Base-by-base conservation (phyloP, 768 basidiomycete species). In the Rubroboletus pulcherrimus region DNA sequence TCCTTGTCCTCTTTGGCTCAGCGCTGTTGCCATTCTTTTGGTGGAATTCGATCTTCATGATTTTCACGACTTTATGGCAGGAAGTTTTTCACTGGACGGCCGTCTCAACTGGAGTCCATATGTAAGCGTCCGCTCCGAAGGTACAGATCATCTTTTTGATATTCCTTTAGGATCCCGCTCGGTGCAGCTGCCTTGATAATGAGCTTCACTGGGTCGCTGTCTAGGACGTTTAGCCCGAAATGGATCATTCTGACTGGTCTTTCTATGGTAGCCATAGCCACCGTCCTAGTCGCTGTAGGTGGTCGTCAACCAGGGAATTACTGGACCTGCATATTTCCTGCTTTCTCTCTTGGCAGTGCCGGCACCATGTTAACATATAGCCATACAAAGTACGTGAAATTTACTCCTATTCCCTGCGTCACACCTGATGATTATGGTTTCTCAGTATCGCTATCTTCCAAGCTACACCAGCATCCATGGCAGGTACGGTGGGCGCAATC, bases 401-500 rank as follows among this genome's bases (percentile, higher is more conserved):
- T 1, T 19, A 26, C 24, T 35, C 40, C 3, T 8, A 7, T 26
- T 11, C 14, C 40, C 24, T 51, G 21, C 19, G 4, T 48, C 24
- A 15, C 14, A 50, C 11, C 37, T 52, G 14, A 59, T 26, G 33
- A 38, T 42, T 6, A 45, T 34, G 26, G 2, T 46, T 51, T 44
- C 17, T 3, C 50, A 82, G 78, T 60, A 78, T 83, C 44, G 79
- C 80, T 14, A 73, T 83, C 39, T 76, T 84, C 66, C 75, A 72
- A 55, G 74, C 74, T 37, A 75, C 74, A 5, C 81, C 81, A 6
- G 55, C 77, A 8, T 71, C 72, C n/a, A 76, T 79, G 62, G 74
- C 80, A 5, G 82, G 83, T 39, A 79, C 77, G 5, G 75, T 82
- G 15, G 80, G 80, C 19, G 83, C 82, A 15, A 77, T 84, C 39